phyloP scores from a whole-genome alignment of 2,329 filamentous ascomycete genomes.

The Cordyceps tenuipes region DNA sequence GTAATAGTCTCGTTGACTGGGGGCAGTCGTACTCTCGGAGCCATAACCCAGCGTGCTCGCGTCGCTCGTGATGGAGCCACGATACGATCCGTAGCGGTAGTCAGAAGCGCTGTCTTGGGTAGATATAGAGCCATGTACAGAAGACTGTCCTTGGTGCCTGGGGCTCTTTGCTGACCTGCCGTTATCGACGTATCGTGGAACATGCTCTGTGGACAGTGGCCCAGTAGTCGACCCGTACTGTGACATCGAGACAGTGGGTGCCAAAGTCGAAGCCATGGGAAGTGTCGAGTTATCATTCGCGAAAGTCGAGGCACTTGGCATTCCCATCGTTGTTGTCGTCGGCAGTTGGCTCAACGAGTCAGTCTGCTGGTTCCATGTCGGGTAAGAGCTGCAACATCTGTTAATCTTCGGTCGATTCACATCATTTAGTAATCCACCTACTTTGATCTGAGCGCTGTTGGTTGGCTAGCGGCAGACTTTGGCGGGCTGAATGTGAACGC shows the following conservation, averaged over 20 bases:
- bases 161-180: conserved; percentile 49
- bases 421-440: conserved; percentile 29
- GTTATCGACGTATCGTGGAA: conserved; percentile 51
- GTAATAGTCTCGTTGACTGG: conserved; percentile 39
- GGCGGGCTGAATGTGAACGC: conserved; percentile 51
- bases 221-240: conserved; percentile 7
- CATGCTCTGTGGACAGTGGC: conserved; percentile 32
- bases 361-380: conserved; percentile 38
- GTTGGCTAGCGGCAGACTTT: conserved; percentile 45
- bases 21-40: conserved; percentile 21
- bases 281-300: conserved; percentile 44
- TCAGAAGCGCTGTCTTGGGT: conserved; percentile 43
- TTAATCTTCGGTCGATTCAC: conserved; percentile 18
- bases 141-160: conserved; percentile 45
- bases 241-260: conserved; percentile 42
- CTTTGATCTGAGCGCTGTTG: conserved; percentile 49
- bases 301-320: conserved; percentile 40
- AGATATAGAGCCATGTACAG: conserved; percentile 42
- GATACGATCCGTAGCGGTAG: conserved; percentile 47
- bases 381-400: conserved; percentile 41
- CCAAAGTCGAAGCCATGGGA: conserved; percentile 43
- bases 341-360: conserved; percentile 34
- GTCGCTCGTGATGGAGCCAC: conserved; percentile 24
- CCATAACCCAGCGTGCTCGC: conserved; percentile 24
- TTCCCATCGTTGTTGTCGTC: conserved; percentile 41